These are phyloP conservation scores for Yamadazyma epiphylla DNA, from an alignment of 1,139 yeast species.

Conservation along the genomic window DNA sequence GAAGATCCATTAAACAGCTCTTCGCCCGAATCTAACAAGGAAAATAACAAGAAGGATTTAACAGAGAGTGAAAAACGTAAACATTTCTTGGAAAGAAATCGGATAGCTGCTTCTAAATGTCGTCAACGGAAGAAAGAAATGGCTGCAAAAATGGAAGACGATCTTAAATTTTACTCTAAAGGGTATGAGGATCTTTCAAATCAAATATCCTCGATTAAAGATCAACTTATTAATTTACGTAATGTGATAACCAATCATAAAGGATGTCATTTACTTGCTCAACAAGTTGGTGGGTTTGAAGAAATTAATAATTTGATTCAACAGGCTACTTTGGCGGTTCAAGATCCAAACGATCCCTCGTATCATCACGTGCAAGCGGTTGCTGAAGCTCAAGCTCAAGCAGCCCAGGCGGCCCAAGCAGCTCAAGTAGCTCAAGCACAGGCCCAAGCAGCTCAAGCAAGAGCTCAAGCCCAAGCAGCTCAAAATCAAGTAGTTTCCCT, in stretches of 20 bases:
- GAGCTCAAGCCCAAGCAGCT: constrained; percentile 14
- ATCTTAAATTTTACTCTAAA: constrained; percentile 60
- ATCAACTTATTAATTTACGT: constrained; percentile 53
- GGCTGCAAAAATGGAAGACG: constrained; percentile 78
- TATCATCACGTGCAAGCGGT: constrained; percentile 10
- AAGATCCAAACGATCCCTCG: constrained; percentile 6
- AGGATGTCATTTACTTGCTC: constrained; percentile 32
- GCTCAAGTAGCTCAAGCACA: constrained; percentile 6
- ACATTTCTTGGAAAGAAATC: constrained; percentile 81
- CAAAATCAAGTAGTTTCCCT: constrained; percentile 10
- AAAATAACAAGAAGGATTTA: constrained; percentile 8
- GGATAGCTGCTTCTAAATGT: constrained; percentile 95
- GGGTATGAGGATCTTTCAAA: constrained; percentile 68
- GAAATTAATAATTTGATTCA: constrained; percentile 29
- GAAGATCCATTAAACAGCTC: constrained; percentile 1
- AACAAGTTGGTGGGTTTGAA: constrained; percentile 37
- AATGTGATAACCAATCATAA: constrained; percentile 35
- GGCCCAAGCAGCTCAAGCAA: constrained; percentile 8
- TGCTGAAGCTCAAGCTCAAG: constrained; percentile 3
- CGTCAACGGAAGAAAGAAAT: constrained; percentile 92
- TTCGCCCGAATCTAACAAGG: constrained; percentile 10
- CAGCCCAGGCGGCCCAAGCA: constrained; percentile 7
- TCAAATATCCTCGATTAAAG: constrained; percentile 56
- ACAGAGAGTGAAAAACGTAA: constrained; percentile 59
- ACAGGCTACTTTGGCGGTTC: constrained; percentile 21